phyloP scores from a whole-genome alignment of 1,284 basidiomycete species.

The Ustilago xerochloae region DNA sequence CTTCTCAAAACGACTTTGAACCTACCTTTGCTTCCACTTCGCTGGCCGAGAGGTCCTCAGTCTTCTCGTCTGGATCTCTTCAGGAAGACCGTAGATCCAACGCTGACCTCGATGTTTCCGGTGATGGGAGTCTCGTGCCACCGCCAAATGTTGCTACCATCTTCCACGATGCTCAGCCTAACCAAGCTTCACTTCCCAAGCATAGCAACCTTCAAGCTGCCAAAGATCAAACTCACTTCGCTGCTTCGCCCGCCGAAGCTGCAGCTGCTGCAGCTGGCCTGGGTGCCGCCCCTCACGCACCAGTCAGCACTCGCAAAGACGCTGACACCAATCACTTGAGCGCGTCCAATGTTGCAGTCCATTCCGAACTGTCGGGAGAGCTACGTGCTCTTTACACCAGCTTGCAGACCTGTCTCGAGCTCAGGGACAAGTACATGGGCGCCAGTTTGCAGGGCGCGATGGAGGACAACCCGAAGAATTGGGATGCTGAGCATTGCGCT shows the following conservation, averaged over 20 bases:
- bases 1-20: slow-evolving; percentile 41
- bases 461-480: slow-evolving; percentile 68
- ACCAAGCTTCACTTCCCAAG: slow-evolving; percentile 16
- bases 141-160: slow-evolving; percentile 49
- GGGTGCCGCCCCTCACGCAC: slow-evolving; percentile 40
- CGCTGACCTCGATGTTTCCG: slow-evolving; percentile 43
- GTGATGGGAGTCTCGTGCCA: slow-evolving; percentile 44
- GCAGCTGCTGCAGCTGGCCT: slow-evolving; percentile 55
- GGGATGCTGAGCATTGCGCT: slow-evolving; percentile 66
- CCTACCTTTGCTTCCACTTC: slow-evolving; percentile 39
- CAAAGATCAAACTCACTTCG: slow-evolving; percentile 36
- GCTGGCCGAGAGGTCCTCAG: slow-evolving; percentile 37
- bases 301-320: background rate
- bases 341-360: slow-evolving; percentile 40
- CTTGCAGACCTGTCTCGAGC: slow-evolving; percentile 61
- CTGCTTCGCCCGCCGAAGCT: slow-evolving; percentile 56
- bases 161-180: slow-evolving; percentile 22
- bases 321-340: slow-evolving; percentile 22
- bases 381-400: slow-evolving; percentile 57
- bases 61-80: slow-evolving; percentile 32
- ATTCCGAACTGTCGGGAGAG: slow-evolving; percentile 58
- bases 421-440: slow-evolving; percentile 67
- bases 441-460: slow-evolving; percentile 59
- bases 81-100: slow-evolving; percentile 41
- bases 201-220: slow-evolving; percentile 18